These are phyloP conservation scores for Hortiboletus campestris DNA, from an alignment of 768 basidiomycete genomes.

Conservation along the genomic window DNA sequence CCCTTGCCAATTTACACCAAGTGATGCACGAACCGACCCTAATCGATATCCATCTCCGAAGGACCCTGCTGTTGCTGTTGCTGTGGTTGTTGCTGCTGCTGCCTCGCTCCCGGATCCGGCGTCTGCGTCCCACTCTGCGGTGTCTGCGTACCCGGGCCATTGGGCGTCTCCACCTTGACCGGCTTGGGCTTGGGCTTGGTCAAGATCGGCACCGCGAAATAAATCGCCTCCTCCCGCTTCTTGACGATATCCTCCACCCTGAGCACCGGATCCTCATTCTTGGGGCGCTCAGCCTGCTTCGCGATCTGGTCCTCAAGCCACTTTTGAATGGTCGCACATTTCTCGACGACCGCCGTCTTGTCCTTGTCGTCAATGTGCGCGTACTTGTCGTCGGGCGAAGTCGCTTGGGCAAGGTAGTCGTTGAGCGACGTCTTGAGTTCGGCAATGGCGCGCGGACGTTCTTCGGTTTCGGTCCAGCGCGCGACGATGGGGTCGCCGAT, in stretches of 20 bases:
- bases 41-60: conserved; percentile 85
- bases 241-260: conserved; percentile 80
- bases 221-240: conserved; percentile 91
- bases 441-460: conserved; percentile 68
- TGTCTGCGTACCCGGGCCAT: conserved; percentile 55
- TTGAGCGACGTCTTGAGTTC: conserved; percentile 87
- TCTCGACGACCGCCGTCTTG: conserved; percentile 83
- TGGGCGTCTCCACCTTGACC: conserved; percentile 49
- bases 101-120: conserved; percentile 42
- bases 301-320: conserved; percentile 95
- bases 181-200: conserved; percentile 92
- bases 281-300: conserved; percentile 82
- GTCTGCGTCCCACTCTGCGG: conserved; percentile 65
- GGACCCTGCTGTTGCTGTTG: conserved; percentile 35
- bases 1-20: background rate
- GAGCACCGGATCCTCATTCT: conserved; percentile 85
- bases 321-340: conserved; percentile 84
- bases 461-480: conserved; percentile 82
- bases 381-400: conserved; percentile 80
- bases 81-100: conserved; percentile 14
- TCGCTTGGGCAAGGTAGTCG: conserved; percentile 80
- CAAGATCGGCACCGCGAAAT: conserved; percentile 86
- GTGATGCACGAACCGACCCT: conserved; percentile 22
- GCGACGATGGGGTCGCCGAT: conserved; percentile 85
- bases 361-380: conserved; percentile 90